Base-by-base conservation (phyloP, 2,329 filamentous ascomycete genomes). In the Monilinia fructicola region DNA sequence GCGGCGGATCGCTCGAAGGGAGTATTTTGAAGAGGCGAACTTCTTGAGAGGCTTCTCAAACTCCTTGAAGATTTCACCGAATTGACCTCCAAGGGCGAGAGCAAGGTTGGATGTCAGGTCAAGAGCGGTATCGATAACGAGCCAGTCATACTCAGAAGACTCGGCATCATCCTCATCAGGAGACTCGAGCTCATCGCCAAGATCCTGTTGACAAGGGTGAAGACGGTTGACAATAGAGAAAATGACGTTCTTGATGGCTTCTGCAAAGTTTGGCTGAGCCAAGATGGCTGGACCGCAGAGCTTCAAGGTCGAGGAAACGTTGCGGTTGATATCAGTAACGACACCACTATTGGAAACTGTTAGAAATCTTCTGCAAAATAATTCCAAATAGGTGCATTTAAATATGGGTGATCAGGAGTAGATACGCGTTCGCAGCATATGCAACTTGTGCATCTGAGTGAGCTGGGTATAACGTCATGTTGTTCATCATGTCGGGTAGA, bases 61-160 rank as follows among this genome's bases (percentile, higher is more conserved):
- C 74, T 96, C 88, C 83, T 96, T 96, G 92, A 93, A 98, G 69
- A 97, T 83, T 81, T 97, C 90, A 66, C 85, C 84, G 74, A 97
- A 98, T 72, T 88, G 87, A 28, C 85, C 78, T 50, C 95, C 95
- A 18, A 98, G 87, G 42, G 92, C 92, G 56, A 87, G 87, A 26
- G 93, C 89, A 52, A 98, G 85, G 48, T 91, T 92, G 62, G 92
- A 92, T 61, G 97, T 84, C 56, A 96, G 92, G 71, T 98, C 95
- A 65, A 98, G 86, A 46, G 92, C 93, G 12, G 93, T 97, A 81
- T 99, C 95, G 65, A 98, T 90, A 62, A 97, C 90, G 23, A 97
- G 86, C 95, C 95, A 98, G 82, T 98, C 95, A 75, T 96, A 97
- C 81, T 99, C 95, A 2, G 94, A 96, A 40, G 90, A 77, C 93